Evolutionary conservation across 2,329 filamentous ascomycete species (phyloP), one percentile per base, ranked within the genome.

Genomic region (Orbilia blumenaviensis): DNA sequence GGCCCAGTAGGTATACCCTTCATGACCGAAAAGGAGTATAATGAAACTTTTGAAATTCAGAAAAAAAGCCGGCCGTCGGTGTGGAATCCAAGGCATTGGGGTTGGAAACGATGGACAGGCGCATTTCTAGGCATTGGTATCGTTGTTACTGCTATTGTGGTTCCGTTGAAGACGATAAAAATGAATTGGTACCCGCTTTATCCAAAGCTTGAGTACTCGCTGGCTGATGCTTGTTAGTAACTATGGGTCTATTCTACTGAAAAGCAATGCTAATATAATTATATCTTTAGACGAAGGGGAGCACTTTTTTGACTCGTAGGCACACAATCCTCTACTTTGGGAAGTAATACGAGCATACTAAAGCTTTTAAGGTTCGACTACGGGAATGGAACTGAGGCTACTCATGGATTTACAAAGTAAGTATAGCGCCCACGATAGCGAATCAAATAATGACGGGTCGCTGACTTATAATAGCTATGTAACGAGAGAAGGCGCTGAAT

Each of bases 341-440:
- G n/a, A 32, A 36, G 29, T 7, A 48, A 0, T 9, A 2, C 21
- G 3, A 3, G 16, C 21, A 2, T 21, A 8, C 36, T 52, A 62
- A 29, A 25, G 14, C 4, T 23, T 12, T 12, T n/a, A 16, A 48
- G 66, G 3, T 71, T 52, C 25, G 58, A 71, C 10, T 71, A 41
- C 21, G 66, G 66, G 16, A 71, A 71, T 58, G 66, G 66, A 12
- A 71, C 66, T 4, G 66, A 71, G 25, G 66, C 56, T n/a, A 71
- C 66, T 21, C 41, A 71, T 34, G 66, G 66, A 14, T 63, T 71
- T 27, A 71, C 66, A 23, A 71, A 71, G 66, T 71, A 32, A 36
- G 56, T 18, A 58, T 14, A 2, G 10, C 8, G 8, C 18, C 10
- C 2, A 7, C 16, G 8, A 3, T 2, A 6, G 12, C 48, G 3